These are phyloP conservation scores for Paecilomyces fulvus DNA, from an alignment of 2,329 filamentous ascomycete genomes.

Conservation along the genomic window DNA sequence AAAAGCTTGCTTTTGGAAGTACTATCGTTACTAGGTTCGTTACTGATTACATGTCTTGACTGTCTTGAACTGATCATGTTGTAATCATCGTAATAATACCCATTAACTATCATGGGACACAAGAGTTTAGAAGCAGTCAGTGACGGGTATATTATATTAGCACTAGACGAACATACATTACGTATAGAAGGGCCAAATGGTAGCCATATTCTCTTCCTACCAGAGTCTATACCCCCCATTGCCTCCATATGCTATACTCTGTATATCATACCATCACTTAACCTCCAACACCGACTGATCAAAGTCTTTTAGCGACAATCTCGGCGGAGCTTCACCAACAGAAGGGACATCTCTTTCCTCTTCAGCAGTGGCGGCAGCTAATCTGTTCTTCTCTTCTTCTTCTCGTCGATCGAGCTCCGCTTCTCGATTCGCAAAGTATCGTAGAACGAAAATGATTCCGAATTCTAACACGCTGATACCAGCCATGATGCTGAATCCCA, in stretches of 20 bases:
- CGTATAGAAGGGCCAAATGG: no score
- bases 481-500: slow-evolving; percentile 10
- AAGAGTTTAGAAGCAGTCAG: no score
- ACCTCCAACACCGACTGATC: neutral
- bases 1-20: neutral
- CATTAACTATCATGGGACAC: no score
- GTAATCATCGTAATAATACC: no score
- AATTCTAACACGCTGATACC: slow-evolving; percentile 10
- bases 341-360: neutral
- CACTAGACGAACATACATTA: no score
- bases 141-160: no score
- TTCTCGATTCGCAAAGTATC: slow-evolving; percentile 7
- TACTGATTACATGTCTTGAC: neutral
- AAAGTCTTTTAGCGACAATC: neutral
- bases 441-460: slow-evolving; percentile 11
- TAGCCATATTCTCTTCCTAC: neutral
- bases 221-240: neutral
- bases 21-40: neutral
- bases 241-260: neutral
- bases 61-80: neutral
- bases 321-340: neutral
- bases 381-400: neutral
- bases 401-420: slow-evolving; percentile 1
- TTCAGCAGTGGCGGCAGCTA: neutral
- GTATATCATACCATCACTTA: neutral